Conservation (phyloP, 179 eudicot species). For the Beta corolliflora region DNA sequence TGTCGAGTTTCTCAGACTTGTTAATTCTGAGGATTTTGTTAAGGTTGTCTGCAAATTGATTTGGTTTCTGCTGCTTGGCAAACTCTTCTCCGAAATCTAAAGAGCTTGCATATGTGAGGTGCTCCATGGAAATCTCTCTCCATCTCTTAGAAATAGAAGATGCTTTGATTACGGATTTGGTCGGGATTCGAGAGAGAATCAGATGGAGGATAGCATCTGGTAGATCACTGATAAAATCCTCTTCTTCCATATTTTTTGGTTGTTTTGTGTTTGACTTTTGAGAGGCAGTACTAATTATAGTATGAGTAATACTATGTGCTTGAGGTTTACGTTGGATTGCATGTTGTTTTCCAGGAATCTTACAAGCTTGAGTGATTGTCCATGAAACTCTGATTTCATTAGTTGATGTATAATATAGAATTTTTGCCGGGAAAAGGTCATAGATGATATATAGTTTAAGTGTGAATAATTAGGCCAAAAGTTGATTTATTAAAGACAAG, state of each 20-base stretch:
- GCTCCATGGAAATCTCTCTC: conserved; percentile 25
- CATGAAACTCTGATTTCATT: conserved; percentile 30
- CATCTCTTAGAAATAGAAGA: conserved; percentile 31
- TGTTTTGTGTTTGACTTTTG: background rate
- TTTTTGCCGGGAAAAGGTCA: conserved; percentile 17
- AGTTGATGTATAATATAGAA: conserved; percentile 13
- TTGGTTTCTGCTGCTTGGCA: conserved; percentile 20
- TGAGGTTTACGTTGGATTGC: conserved; percentile 3
- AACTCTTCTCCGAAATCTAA: conserved; percentile 39
- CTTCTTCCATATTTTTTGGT: conserved; percentile 4
- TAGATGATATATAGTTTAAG: conserved; percentile 27
- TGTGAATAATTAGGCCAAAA: conserved; percentile 10
- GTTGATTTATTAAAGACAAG: conserved; percentile 26
- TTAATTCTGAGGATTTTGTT: conserved; percentile 22
- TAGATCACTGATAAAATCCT: conserved; percentile 25
- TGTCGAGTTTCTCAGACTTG: conserved; percentile 26
- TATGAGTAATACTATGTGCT: conserved; percentile 8
- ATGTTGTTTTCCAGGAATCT: conserved; percentile 23
- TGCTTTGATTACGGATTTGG: conserved; percentile 22
- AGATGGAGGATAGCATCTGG: conserved; percentile 33
- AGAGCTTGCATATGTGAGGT: conserved; percentile 25
- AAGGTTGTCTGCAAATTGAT: conserved; percentile 20
- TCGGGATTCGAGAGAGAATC: conserved; percentile 30
- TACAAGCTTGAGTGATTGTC: conserved; percentile 14
- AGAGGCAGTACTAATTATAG: conserved; percentile 2